Percentiles rank a stretch among this genome's conserved stretches.
Conservation (phyloP, 352 stramenopile species). For the Pythium grandisporangium region DNA sequence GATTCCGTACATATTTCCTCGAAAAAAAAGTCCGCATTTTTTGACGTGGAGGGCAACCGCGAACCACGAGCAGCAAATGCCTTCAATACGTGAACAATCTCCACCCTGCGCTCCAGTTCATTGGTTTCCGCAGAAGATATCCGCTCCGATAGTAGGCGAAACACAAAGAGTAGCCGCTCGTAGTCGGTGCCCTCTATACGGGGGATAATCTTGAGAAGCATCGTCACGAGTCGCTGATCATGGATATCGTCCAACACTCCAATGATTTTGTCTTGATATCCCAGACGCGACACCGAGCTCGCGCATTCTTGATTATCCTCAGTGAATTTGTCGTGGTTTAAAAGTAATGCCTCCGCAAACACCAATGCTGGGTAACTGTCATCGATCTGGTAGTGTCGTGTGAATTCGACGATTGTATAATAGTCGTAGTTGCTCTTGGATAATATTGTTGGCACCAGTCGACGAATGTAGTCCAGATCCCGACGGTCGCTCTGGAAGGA, state of each 20-base stretch:
- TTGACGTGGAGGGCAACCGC: not conserved
- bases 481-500: conserved; percentile 60
- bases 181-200: conserved; percentile 53
- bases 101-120: conserved; percentile 51
- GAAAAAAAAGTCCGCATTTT: no score
- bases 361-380: conserved; percentile 60
- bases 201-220: conserved; percentile 48
- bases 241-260: conserved; percentile 77
- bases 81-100: conserved; percentile 50
- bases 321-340: conserved; percentile 28
- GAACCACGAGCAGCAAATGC: conserved; percentile 9
- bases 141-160: conserved; percentile 54
- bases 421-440: conserved; percentile 68
- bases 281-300: conserved; percentile 12
- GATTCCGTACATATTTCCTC: not conserved
- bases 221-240: conserved; percentile 39
- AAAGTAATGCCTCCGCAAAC: conserved; percentile 50
- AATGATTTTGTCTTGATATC: conserved; percentile 73
- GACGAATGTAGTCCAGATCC: conserved; percentile 59
- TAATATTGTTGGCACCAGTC: conserved; percentile 51
- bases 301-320: no score
- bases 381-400: conserved; percentile 77
- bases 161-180: conserved; percentile 62
- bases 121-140: conserved; percentile 39
- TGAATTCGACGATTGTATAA: conserved; percentile 76